Conservation (phyloP, 2,329 filamentous ascomycete genomes). For the Rhexocercosporidium sp. region DNA sequence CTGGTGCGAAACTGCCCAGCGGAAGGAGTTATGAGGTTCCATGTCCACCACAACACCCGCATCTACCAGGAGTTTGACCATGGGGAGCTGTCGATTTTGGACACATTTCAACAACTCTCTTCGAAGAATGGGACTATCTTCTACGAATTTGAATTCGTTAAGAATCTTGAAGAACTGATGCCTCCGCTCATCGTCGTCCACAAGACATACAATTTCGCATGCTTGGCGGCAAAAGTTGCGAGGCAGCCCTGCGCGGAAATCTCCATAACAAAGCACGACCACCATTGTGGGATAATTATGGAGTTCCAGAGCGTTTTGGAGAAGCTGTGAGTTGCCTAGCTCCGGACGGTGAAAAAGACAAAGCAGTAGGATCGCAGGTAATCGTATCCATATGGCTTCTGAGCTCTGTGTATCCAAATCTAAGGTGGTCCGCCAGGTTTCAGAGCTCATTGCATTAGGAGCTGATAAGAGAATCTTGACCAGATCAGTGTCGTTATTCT, state of each 20-base stretch:
- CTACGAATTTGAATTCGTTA: slow-evolving; percentile 5
- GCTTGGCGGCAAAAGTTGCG: slow-evolving; percentile 1
- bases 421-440: slow-evolving; percentile 12
- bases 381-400: not conserved
- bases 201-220: slow-evolving; percentile 10
- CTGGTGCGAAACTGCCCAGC: slow-evolving; percentile 16
- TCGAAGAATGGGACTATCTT: slow-evolving; percentile 13
- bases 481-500: slow-evolving; percentile 9
- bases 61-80: slow-evolving; percentile 17
- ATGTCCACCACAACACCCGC: slow-evolving; percentile 12
- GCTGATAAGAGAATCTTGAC: slow-evolving; percentile 15
- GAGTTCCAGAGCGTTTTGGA: slow-evolving; percentile 9
- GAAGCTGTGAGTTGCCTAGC: not conserved
- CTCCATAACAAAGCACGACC: slow-evolving; percentile 16
- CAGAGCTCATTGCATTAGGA: slow-evolving; percentile 7
- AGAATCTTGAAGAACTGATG: slow-evolving; percentile 12
- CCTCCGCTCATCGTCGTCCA: not conserved
- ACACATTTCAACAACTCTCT: slow-evolving; percentile 11
- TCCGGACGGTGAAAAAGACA: slow-evolving; percentile 15
- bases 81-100: slow-evolving; percentile 5
- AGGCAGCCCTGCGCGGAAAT: not conserved
- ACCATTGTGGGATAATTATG: slow-evolving; percentile 12
- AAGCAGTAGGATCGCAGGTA: slow-evolving; percentile 2
- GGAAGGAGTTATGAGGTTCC: slow-evolving; percentile 15
- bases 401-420: slow-evolving; percentile 7